Base-by-base conservation (phyloP, 2,329 filamentous ascomycete species). In the Amylocarpus encephaloides region DNA sequence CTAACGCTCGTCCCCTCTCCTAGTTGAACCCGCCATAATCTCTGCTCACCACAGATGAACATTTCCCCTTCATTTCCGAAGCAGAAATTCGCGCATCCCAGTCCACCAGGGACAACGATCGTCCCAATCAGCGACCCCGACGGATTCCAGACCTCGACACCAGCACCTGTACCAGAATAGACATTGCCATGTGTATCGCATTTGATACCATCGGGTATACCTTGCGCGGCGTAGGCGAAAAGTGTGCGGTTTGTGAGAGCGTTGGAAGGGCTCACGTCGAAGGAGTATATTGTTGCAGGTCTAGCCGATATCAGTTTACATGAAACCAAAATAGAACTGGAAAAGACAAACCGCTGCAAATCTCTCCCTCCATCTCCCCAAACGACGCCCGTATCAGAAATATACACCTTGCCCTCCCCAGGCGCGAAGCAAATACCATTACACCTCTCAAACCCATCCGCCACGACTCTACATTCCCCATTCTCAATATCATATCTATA, bases 151-250 rank as follows among this genome's bases (percentile, higher is more conserved):
- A 80, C 70, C 51, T 78, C 71, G 16, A 80, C 65, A 0, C 77
- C 77, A 58, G 80, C 77, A 0, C 73, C 74, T 52, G 74, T 77
- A 0, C 73, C 76, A 22, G 71, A 70, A 64, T 78, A 81, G 1
- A 81, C 72, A 59, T 80, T 80, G 2, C 78, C 78, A 2, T 71
- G 57, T 1, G 67, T 68, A 56, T 81, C 78, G 36, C 71, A 70
- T 54, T 77, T 75, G 52, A 78, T 67, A 66, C 83, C 82, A 55
- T 86, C 82, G 0, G 82, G 79, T 2, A 80, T 67, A 2, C 78
- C 76, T 1, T 70, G 61, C 42, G 75, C 71, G 2, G 71, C 68
- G 53, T 74, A 82, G 0, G 82, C 79, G 59, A 86, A 85, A 0
- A 74, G 70, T 49, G 62, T 44, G 32, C 52, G 49, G 39, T 63